Evolutionary conservation across 768 basidiomycete genomes (phyloP).

Genomic region (Wakefieldia striispora): DNA sequence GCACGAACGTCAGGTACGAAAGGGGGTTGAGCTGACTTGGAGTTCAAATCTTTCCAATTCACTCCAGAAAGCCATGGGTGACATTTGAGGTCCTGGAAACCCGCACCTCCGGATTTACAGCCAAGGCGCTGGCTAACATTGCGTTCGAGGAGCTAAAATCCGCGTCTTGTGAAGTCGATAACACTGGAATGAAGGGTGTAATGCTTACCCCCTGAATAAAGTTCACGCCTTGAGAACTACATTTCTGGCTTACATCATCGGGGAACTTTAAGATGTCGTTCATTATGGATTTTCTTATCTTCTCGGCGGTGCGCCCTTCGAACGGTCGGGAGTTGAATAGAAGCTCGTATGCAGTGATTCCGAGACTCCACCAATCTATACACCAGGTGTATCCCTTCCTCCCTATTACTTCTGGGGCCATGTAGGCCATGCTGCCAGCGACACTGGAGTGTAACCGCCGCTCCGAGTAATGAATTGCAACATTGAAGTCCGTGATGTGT

Average conservation of each 20-base stretch:
- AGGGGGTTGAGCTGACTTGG: constrained; percentile 70
- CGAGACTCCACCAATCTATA: constrained; percentile 96
- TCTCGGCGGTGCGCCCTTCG: constrained; percentile 85
- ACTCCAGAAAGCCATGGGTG: constrained; percentile 85
- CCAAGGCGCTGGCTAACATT: constrained; percentile 78
- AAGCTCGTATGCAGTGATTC: constrained; percentile 88
- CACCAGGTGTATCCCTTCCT: constrained; percentile 92
- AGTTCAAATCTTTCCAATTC: constrained; percentile 77
- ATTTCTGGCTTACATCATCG: constrained; percentile 56
- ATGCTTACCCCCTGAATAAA: constrained; percentile 64
- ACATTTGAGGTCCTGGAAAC: constrained; percentile 71
- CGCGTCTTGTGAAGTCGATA: constrained; percentile 9
- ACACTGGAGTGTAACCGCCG: constrained; percentile 86
- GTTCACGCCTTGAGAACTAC: constrained; percentile 63
- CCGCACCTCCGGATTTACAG: constrained; percentile 66
- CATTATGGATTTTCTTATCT: constrained; percentile 83
- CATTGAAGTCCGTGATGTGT: constrained; percentile 98
- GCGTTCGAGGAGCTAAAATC: constrained; percentile 74
- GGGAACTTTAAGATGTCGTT: constrained; percentile 80
- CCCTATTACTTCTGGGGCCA: constrained; percentile 96
- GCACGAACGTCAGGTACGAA: constrained; percentile 89
- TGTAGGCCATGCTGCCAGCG: constrained; percentile 98
- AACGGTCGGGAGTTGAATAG: constrained; percentile 82
- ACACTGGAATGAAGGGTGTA: background rate
- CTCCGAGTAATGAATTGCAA: constrained; percentile 96